These are phyloP conservation scores for Blastocladiella emersonii DNA, from an alignment of 371 early-diverging fungal genomes.

Conservation along the genomic window DNA sequence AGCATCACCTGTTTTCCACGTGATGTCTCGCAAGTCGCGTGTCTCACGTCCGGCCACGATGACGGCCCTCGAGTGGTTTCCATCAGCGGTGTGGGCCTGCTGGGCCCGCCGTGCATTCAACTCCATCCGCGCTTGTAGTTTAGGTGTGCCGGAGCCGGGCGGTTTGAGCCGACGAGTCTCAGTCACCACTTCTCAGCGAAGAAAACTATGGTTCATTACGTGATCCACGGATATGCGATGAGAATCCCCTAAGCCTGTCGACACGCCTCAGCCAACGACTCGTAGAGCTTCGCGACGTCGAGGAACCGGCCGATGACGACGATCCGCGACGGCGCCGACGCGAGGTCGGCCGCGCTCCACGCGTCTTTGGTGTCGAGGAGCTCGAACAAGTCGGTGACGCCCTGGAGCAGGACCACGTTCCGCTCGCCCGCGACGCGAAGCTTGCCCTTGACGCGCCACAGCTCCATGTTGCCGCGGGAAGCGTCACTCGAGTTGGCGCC, in stretches of 20 bases:
- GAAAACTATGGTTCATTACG: too few species aligned
- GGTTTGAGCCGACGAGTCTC: too few species aligned
- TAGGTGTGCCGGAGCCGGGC: too few species aligned
- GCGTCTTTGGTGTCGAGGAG: neutral
- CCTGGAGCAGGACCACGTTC: neutral
- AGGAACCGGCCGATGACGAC: slow-evolving; percentile 4
- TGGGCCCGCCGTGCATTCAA: too few species aligned
- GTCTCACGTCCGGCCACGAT: too few species aligned
- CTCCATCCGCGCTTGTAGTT: too few species aligned
- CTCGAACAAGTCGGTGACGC: slow-evolving; percentile 4
- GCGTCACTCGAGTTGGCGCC: neutral
- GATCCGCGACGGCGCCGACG: neutral
- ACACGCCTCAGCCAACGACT: neutral
- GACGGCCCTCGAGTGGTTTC: too few species aligned
- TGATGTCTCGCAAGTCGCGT: too few species aligned
- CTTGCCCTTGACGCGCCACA: slow-evolving; percentile 2
- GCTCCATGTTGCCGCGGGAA: neutral
- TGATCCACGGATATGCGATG: too few species aligned
- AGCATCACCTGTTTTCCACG: too few species aligned
- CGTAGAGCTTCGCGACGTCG: neutral
- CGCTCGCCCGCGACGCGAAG: neutral
- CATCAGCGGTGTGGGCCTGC: too few species aligned
- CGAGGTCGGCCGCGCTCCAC: neutral
- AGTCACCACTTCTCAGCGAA: too few species aligned
- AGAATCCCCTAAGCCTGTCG: neutral